Percentiles rank a stretch among this genome's conserved stretches.
These are phyloP conservation scores for Hirschfeldia incana DNA, from an alignment of 345 rosid species.

Conservation along the genomic window DNA sequence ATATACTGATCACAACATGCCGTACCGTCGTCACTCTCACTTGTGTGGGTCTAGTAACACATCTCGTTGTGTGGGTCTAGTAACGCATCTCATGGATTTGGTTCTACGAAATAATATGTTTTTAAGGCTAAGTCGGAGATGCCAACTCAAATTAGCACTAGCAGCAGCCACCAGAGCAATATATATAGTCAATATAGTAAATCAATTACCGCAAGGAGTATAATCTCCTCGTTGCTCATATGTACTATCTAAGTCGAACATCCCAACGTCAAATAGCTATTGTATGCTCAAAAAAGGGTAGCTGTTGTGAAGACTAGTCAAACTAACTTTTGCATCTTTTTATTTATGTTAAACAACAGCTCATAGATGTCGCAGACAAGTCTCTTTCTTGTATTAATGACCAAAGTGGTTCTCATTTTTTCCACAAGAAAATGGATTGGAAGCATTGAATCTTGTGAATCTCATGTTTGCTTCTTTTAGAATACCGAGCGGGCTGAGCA, in stretches of 20 bases:
- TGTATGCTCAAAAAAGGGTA: background rate
- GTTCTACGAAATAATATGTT: conserved; percentile 44
- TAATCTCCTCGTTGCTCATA: conserved; percentile 63
- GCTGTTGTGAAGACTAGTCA: background rate
- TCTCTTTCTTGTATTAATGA: background rate
- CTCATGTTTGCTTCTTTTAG: background rate
- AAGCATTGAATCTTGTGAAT: background rate
- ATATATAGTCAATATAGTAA: too few species aligned
- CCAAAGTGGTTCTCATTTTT: background rate
- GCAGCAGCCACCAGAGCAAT: conserved; percentile 28
- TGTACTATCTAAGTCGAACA: background rate
- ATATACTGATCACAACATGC: background rate
- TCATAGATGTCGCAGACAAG: too few species aligned
- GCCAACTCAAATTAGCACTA: conserved; percentile 55
- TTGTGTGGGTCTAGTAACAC: conserved; percentile 1
- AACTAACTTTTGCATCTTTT: background rate
- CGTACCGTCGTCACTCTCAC: background rate
- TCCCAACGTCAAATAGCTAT: background rate
- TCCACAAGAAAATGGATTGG: background rate
- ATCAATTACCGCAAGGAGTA: conserved; percentile 49
- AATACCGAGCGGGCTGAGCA: background rate
- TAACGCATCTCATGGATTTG: conserved; percentile 17
- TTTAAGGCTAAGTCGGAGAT: conserved; percentile 52
- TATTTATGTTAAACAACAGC: too few species aligned
- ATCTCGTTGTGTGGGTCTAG: too few species aligned